Evolutionary conservation across 2,329 filamentous ascomycete genomes (phyloP).

Genomic region (Niveomyces coronatus): DNA sequence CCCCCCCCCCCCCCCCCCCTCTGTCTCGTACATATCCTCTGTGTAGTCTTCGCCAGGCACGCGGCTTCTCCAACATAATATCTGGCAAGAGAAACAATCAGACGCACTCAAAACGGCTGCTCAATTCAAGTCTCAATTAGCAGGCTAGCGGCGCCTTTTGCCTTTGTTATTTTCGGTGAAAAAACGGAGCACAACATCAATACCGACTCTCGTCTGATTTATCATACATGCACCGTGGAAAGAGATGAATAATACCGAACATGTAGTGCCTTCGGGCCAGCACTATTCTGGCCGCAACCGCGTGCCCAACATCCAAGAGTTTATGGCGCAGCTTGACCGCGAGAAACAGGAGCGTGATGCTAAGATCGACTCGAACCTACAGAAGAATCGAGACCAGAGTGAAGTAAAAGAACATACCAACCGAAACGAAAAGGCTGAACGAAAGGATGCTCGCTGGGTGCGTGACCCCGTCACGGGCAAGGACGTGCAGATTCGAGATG

Average conservation of each 20-base stretch:
- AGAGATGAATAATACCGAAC: constrained; percentile 29
- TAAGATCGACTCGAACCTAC: constrained; percentile 51
- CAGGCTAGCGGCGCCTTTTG: no score
- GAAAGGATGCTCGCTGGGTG: constrained; percentile 54
- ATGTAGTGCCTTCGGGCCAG: constrained; percentile 39
- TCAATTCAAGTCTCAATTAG: no score
- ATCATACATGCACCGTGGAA: not conserved
- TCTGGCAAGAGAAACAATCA: no score
- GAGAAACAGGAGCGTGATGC: constrained; percentile 70
- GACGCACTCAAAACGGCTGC: no score
- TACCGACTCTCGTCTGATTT: not conserved
- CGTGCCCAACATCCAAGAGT: constrained; percentile 79
- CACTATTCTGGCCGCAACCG: constrained; percentile 79
- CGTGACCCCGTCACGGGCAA: constrained; percentile 84
- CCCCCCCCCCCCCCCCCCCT: no score
- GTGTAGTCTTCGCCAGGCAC: no score
- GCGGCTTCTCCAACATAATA: no score
- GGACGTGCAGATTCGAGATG: constrained; percentile 77
- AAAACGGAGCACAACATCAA: no score
- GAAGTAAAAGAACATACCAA: constrained; percentile 35
- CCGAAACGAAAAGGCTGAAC: constrained; percentile 23
- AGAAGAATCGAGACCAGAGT: constrained; percentile 24
- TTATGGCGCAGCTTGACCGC: constrained; percentile 65
- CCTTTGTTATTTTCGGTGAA: no score
- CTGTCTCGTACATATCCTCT: no score